Conservation (phyloP, 306 rosid genomes). For the Rubus idaeus region DNA sequence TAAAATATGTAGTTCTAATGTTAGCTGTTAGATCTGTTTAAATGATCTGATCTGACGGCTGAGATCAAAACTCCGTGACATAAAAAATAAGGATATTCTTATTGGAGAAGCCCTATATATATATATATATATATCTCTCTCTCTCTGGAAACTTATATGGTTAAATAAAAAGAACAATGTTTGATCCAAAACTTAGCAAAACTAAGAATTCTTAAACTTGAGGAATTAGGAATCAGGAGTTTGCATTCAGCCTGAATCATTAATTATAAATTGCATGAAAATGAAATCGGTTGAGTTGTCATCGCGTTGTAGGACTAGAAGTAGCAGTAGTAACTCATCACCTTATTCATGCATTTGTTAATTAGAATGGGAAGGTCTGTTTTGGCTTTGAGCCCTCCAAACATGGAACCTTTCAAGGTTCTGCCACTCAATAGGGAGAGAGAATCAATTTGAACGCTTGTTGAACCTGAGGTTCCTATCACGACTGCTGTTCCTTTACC, state of each 20-base stretch:
- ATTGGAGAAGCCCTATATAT: no score
- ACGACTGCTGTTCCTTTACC: constrained; percentile 43
- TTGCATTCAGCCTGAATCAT: neutral
- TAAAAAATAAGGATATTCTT: no score
- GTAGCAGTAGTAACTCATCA: constrained; percentile 3
- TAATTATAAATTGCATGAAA: neutral
- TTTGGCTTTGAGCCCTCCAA: constrained; percentile 52
- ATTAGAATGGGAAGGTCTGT: constrained; percentile 43
- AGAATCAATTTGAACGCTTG: constrained; percentile 19
- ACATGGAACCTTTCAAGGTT: constrained; percentile 45
- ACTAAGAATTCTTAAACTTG: no score
- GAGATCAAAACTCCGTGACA: no score
- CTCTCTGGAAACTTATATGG: neutral
- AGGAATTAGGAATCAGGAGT: no score
- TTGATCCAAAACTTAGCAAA: neutral
- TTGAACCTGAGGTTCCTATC: constrained; percentile 30
- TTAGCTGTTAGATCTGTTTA: no score
- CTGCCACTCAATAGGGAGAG: constrained; percentile 32
- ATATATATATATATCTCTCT: neutral
- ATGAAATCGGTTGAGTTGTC: neutral
- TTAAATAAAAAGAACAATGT: neutral
- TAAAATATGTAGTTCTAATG: no score
- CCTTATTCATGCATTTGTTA: constrained; percentile 45
- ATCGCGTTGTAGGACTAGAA: neutral
- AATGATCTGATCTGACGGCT: no score